Percentiles rank a stretch among this genome's conserved stretches.
Evolutionary conservation across 2,329 filamentous ascomycete genomes (phyloP).

Genomic region (Botrytis elliptica): DNA sequence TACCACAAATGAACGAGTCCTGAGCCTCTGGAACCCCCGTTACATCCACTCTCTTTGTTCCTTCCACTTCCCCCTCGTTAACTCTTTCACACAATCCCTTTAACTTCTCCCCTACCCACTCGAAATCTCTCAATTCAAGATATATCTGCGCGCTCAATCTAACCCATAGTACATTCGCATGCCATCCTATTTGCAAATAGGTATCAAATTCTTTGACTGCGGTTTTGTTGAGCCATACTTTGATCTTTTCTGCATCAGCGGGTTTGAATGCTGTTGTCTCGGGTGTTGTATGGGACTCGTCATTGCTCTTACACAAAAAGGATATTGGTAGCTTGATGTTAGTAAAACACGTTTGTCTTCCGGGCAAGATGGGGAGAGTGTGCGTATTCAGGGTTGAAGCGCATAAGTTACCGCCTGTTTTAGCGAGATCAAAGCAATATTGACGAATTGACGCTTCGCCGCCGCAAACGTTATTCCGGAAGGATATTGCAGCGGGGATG

Average conservation of each 20-base stretch:
- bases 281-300: slow-evolving; percentile 30
- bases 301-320: slow-evolving; percentile 42
- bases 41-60: not conserved
- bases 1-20: not conserved
- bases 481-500: slow-evolving; percentile 69
- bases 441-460: slow-evolving; percentile 67
- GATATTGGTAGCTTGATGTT: slow-evolving; percentile 67
- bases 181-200: slow-evolving; percentile 61
- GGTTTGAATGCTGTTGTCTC: slow-evolving; percentile 35
- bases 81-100: slow-evolving; percentile 51
- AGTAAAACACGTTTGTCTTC: slow-evolving; percentile 66
- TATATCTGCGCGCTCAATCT: slow-evolving; percentile 81
- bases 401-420: slow-evolving; percentile 58
- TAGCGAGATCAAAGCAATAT: slow-evolving; percentile 64
- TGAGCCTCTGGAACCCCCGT: not conserved
- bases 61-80: slow-evolving; percentile 36
- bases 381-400: slow-evolving; percentile 66
- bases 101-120: slow-evolving; percentile 54
- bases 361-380: slow-evolving; percentile 65
- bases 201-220: slow-evolving; percentile 60
- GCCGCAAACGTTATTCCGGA: slow-evolving; percentile 65
- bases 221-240: slow-evolving; percentile 44
- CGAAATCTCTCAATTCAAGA: slow-evolving; percentile 73
- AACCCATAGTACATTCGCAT: slow-evolving; percentile 59
- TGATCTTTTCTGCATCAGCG: slow-evolving; percentile 56